Conservation (phyloP, 2,329 filamentous ascomycete species). For the Didymosphaeria variabile region DNA sequence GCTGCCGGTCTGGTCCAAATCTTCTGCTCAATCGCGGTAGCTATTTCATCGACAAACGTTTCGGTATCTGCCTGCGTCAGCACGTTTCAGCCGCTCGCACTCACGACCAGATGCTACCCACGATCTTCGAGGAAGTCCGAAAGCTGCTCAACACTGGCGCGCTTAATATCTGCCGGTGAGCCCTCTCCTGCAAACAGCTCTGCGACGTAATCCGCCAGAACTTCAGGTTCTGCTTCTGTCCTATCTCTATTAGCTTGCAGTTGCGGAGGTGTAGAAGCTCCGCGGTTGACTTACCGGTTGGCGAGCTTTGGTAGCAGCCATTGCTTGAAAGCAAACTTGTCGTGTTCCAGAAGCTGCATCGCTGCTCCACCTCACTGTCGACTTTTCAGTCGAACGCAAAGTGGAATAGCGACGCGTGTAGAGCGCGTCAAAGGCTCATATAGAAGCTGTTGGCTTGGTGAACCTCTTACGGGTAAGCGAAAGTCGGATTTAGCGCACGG, state of each 20-base stretch:
- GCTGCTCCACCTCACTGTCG: constrained; percentile 19
- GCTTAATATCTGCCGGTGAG: constrained; percentile 68
- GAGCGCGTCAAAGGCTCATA: background rate
- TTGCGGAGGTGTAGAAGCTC: background rate
- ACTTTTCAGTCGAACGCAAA: constrained; percentile 9
- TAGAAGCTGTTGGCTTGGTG: background rate
- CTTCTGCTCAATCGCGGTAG: constrained; percentile 69
- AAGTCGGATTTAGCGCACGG: constrained; percentile 9
- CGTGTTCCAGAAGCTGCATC: constrained; percentile 65
- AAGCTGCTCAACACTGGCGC: constrained; percentile 75
- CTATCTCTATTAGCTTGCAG: constrained; percentile 52
- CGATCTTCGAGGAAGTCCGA: constrained; percentile 78
- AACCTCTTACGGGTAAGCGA: too few relatives aligned
- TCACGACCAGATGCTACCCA: constrained; percentile 41
- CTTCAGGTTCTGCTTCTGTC: constrained; percentile 81
- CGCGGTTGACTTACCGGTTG: constrained; percentile 67
- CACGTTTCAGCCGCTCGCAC: background rate
- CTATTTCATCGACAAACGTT: constrained; percentile 75
- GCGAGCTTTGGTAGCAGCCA: constrained; percentile 83
- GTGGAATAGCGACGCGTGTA: background rate
- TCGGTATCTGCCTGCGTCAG: constrained; percentile 59
- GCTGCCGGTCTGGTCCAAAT: constrained; percentile 31
- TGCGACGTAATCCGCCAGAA: constrained; percentile 85
- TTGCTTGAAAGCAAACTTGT: constrained; percentile 70
- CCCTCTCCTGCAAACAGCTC: constrained; percentile 78